Percentiles rank a stretch among this genome's conserved stretches.
These are phyloP conservation scores for Pigoraptor vietnamica DNA, from an alignment of 78 protist genomes.

Conservation along the genomic window DNA sequence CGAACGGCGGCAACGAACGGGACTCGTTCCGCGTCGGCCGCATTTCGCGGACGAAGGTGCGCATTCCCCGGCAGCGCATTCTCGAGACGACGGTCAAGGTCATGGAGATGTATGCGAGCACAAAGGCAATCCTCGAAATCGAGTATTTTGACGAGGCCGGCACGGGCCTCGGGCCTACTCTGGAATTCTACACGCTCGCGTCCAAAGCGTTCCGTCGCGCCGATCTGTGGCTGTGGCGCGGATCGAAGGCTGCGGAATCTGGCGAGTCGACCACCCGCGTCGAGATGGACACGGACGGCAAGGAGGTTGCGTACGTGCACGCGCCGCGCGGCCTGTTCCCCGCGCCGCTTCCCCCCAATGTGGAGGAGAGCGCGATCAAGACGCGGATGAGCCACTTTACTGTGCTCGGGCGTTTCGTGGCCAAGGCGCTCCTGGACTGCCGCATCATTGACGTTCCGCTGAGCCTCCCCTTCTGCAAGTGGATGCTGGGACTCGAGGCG, in stretches of 20 bases:
- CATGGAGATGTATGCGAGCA: conserved; percentile 15
- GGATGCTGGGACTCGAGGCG: neutral
- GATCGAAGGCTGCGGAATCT: neutral
- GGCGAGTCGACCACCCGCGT: neutral
- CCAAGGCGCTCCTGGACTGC: conserved; percentile 56
- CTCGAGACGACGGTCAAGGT: conserved; percentile 32
- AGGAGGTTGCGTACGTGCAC: neutral
- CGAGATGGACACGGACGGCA: neutral
- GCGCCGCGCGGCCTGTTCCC: conserved; percentile 38
- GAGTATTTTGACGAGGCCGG: conserved; percentile 71
- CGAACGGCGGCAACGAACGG: neutral
- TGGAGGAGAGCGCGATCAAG: neutral
- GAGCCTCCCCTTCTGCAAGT: neutral
- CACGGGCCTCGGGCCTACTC: conserved; percentile 81
- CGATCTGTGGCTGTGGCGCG: conserved; percentile 41
- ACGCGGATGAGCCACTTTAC: neutral
- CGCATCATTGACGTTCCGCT: conserved; percentile 47
- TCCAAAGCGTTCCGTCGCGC: conserved; percentile 26
- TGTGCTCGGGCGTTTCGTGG: conserved; percentile 48
- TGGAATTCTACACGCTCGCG: conserved; percentile 71
- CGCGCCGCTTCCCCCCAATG: neutral
- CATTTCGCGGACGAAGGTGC: conserved; percentile 36
- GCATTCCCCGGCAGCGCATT: conserved; percentile 27
- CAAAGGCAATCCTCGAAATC: conserved; percentile 46
- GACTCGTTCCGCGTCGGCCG: neutral